Conservation (phyloP, 1,139 yeast species). For the Nematodospora anomalae region DNA sequence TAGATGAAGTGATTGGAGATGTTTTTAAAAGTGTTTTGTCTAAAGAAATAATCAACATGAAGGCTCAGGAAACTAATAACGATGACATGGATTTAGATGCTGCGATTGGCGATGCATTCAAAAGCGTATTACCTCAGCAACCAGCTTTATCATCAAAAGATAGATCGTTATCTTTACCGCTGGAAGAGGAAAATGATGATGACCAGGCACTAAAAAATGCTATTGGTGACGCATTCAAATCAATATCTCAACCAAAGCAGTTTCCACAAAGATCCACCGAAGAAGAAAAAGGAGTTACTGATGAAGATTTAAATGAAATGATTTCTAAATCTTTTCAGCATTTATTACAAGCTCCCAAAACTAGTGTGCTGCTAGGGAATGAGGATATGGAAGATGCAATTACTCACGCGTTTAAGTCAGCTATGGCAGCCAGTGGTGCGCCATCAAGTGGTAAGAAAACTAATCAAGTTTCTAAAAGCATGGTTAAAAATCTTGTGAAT, state of each 20-base stretch:
- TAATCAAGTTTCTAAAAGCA: slow-evolving; percentile 14
- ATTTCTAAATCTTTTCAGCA: slow-evolving; percentile 23
- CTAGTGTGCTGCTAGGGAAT: slow-evolving; percentile 16
- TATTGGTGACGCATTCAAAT: slow-evolving; percentile 25
- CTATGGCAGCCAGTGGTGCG: slow-evolving; percentile 15
- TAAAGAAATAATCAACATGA: not conserved
- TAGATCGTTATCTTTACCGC: slow-evolving; percentile 6
- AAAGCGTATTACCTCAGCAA: slow-evolving; percentile 12
- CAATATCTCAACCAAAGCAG: slow-evolving; percentile 8
- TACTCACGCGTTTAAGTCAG: slow-evolving; percentile 35
- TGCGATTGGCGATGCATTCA: slow-evolving; percentile 29
- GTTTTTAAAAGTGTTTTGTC: slow-evolving; percentile 17
- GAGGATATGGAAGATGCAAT: slow-evolving; percentile 32
- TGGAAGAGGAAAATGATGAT: slow-evolving; percentile 13
- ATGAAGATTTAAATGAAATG: slow-evolving; percentile 16
- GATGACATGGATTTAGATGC: slow-evolving; percentile 11
- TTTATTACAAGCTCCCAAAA: slow-evolving; percentile 6
- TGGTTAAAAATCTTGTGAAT: slow-evolving; percentile 24
- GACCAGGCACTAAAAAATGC: slow-evolving; percentile 26
- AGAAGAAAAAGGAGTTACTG: slow-evolving; percentile 8
- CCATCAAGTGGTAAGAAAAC: not conserved
- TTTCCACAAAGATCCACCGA: slow-evolving; percentile 2
- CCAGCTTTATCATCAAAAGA: slow-evolving; percentile 1
- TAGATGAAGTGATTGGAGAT: slow-evolving; percentile 15
- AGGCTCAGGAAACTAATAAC: slow-evolving; percentile 5